Evolutionary conservation across 371 early-diverging fungal genomes (phyloP).

Genomic region (Actinomortierella wolfii): DNA sequence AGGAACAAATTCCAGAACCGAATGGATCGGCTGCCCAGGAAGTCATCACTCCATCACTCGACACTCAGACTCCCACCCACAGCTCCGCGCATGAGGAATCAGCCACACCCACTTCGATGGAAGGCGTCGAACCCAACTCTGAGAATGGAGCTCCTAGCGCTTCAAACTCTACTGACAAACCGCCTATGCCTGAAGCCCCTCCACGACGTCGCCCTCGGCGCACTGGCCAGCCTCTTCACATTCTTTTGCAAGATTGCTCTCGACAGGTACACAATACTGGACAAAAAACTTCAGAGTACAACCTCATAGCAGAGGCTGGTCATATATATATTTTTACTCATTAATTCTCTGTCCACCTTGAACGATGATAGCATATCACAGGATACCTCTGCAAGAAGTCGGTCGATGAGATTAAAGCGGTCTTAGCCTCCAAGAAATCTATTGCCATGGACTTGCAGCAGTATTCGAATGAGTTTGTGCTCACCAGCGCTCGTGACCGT

Average conservation of each 20-base stretch:
- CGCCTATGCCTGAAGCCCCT: constrained; percentile 11
- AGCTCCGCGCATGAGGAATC: too few species aligned
- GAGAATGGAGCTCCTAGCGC: too few species aligned
- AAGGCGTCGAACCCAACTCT: too few species aligned
- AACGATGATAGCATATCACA: constrained; percentile 38
- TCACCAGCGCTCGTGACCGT: constrained; percentile 46
- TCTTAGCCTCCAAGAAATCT: constrained; percentile 42
- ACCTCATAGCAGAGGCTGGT: not conserved
- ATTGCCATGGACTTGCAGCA: constrained; percentile 45
- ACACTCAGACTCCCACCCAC: too few species aligned
- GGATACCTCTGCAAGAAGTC: constrained; percentile 48
- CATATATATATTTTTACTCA: constrained; percentile 1
- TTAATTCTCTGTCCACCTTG: not conserved
- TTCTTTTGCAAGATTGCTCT: constrained; percentile 45
- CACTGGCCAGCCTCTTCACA: constrained; percentile 46
- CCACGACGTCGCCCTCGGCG: constrained; percentile 33
- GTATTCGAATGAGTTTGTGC: constrained; percentile 47
- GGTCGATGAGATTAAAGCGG: constrained; percentile 43
- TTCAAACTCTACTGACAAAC: too few species aligned
- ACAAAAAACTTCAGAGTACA: too few species aligned
- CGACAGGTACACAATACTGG: constrained; percentile 46
- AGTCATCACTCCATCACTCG: too few species aligned
- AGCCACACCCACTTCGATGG: too few species aligned
- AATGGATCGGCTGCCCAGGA: too few species aligned
- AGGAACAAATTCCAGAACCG: too few species aligned